These are phyloP conservation scores for Infundibulicybe gibba DNA, from an alignment of 768 basidiomycete genomes.

Conservation along the genomic window DNA sequence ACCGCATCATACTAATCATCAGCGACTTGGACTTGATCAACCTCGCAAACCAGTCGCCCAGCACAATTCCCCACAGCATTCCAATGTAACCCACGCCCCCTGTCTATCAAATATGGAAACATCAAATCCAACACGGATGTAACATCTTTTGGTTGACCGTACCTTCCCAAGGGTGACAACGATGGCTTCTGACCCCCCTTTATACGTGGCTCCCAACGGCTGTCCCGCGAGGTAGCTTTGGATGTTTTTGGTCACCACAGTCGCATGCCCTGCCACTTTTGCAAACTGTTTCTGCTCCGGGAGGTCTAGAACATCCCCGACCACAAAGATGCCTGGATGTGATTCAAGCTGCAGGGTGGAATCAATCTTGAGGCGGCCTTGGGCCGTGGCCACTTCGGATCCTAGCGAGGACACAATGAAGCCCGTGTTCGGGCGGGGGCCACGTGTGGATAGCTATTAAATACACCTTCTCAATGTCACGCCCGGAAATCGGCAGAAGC, in stretches of 20 bases:
- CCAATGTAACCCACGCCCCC: constrained; percentile 36
- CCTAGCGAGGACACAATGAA: constrained; percentile 39
- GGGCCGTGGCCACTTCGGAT: constrained; percentile 20
- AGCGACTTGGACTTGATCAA: constrained; percentile 21
- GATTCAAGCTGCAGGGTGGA: constrained; percentile 46
- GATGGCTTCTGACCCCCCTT: constrained; percentile 49
- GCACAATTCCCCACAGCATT: constrained; percentile 38
- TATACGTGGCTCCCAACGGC: constrained; percentile 33
- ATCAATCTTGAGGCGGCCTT: constrained; percentile 39
- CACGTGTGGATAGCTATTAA: constrained; percentile 24
- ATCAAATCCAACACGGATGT: neutral
- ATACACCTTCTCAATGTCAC: neutral
- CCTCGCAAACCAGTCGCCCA: constrained; percentile 39
- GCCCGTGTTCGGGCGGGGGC: constrained; percentile 39
- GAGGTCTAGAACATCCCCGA: constrained; percentile 54
- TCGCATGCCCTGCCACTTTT: constrained; percentile 41
- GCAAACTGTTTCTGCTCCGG: constrained; percentile 49
- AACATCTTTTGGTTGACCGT: constrained; percentile 7
- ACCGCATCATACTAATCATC: constrained; percentile 10
- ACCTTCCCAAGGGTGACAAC: constrained; percentile 53
- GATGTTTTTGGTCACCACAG: constrained; percentile 45
- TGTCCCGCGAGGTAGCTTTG: constrained; percentile 23
- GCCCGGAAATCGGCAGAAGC: neutral
- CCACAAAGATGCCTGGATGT: constrained; percentile 49
- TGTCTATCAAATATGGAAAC: constrained; percentile 14